Conservation (phyloP, 2,329 filamentous ascomycete genomes). For the Elsinoe necatrix region DNA sequence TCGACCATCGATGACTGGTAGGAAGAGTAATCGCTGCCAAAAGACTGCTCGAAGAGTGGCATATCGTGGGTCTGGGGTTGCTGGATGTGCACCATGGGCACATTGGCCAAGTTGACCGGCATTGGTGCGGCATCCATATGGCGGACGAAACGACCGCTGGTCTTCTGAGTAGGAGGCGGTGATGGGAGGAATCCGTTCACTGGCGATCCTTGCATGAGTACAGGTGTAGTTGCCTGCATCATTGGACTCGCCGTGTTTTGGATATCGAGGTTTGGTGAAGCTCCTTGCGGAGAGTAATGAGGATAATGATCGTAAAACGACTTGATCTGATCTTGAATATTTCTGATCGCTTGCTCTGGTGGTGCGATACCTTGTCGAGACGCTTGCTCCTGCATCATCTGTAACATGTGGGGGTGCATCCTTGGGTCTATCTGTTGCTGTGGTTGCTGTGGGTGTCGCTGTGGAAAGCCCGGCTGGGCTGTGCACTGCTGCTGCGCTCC, state of each 20-base stretch:
- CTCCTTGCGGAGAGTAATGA: constrained; percentile 27
- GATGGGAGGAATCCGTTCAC: constrained; percentile 43
- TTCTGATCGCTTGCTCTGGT: constrained; percentile 27
- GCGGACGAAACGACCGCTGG: constrained; percentile 5
- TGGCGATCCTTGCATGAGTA: constrained; percentile 17
- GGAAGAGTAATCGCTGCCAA: constrained; percentile 34
- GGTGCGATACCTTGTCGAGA: constrained; percentile 19
- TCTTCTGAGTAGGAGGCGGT: constrained; percentile 33
- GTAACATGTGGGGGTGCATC: constrained; percentile 27
- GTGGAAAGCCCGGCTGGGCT: constrained; percentile 61
- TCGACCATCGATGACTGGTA: constrained; percentile 41
- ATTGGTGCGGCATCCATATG: constrained; percentile 13
- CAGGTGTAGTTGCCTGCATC: constrained; percentile 9
- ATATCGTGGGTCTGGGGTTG: constrained; percentile 29
- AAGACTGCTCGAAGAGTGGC: constrained; percentile 22
- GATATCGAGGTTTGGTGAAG: constrained; percentile 44
- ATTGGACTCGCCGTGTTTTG: constrained; percentile 23
- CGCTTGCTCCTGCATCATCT: constrained; percentile 21
- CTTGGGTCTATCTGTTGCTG: constrained; percentile 44
- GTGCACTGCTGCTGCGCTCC: constrained; percentile 83
- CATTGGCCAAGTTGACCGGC: constrained; percentile 38
- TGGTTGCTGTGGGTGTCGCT: constrained; percentile 36
- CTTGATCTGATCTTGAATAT: constrained; percentile 37
- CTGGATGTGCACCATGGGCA: constrained; percentile 39
- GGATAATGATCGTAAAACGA: constrained; percentile 35